Base-by-base conservation (phyloP, 148 eudicot species). In the Chenopodium formosanum region DNA sequence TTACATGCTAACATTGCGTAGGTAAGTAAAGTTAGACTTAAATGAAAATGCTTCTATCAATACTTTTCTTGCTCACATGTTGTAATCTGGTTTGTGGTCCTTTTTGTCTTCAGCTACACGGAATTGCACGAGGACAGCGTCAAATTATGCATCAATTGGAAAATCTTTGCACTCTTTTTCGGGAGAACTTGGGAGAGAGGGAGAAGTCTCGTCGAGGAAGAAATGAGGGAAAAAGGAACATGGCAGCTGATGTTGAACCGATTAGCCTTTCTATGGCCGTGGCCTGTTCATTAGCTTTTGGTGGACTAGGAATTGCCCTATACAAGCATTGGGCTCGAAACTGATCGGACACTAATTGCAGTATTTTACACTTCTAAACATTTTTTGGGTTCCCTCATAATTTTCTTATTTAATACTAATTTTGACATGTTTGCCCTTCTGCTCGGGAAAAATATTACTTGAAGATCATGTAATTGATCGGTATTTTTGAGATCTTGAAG, bases 111-210 rank as follows among this genome's bases (percentile, higher is more conserved):
- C 89, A 96, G 99, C 75, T 92, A 64, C 86, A 88, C 63, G 90
- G 82, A 82, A 82, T 92, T 81, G 85, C 91, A n/a, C 86, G 98
- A 58, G 91, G 91, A 37, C 98, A 96, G 79, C 94, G 94, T 52
- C 97, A 94, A 87, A 84, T 94, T 58, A 85, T 89, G 89, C 95
- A 94, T 81, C 97, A 94, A 77, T 79, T 96, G 44, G 99, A 92
- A 47, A 92, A 88, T 78, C 91, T 96, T 3, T 88, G 86, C 82
- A 90, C 81, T 67, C 89, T 89, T 83, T 89, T 96, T n/a, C 77
- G 86, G 7, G 97, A 89, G 58, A 88, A 78, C 47, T 74, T 85
- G 79, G 91, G 86, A 47, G 93, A 88, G 79, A 85, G 70, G 63
- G 92, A 88, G 78, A 85, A 71, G 46, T 32, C 89, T 2, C 83